Evolutionary conservation across 768 basidiomycete genomes (phyloP).

Genomic region (Filobasidium floriforme): DNA sequence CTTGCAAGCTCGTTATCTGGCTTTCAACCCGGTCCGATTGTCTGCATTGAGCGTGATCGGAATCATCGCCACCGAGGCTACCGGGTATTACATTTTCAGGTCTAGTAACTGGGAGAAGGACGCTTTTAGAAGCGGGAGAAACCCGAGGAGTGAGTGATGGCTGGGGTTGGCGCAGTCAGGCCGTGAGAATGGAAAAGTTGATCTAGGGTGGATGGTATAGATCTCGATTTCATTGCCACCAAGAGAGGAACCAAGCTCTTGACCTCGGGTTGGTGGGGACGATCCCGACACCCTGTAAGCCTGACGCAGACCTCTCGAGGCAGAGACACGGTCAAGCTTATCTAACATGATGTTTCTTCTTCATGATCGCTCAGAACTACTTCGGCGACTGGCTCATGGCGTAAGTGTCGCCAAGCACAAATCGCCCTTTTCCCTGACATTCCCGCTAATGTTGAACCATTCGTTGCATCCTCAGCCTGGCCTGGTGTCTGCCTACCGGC

Average conservation of each 20-base stretch:
- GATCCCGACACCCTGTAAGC: constrained; percentile 68
- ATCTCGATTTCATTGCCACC: constrained; percentile 70
- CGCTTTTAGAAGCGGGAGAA: constrained; percentile 82
- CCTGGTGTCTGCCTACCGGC: constrained; percentile 91
- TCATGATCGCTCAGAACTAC: constrained; percentile 34
- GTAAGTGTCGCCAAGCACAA: constrained; percentile 28
- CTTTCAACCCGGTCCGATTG: constrained; percentile 75
- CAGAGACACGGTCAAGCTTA: too few species aligned
- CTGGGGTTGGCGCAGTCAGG: not conserved
- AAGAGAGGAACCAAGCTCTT: constrained; percentile 80
- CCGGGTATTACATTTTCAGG: constrained; percentile 89
- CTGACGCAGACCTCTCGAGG: too few species aligned
- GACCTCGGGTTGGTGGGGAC: constrained; percentile 96
- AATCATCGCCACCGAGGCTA: constrained; percentile 59
- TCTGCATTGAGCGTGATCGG: constrained; percentile 54
- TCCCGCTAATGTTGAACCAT: not conserved
- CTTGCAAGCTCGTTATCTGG: constrained; percentile 89
- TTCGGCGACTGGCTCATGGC: constrained; percentile 47
- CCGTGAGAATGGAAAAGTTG: not conserved
- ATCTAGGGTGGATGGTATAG: constrained; percentile 46
- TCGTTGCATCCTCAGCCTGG: constrained; percentile 36
- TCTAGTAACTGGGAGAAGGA: constrained; percentile 87
- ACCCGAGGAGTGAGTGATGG: constrained; percentile 70
- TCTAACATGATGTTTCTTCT: not conserved
- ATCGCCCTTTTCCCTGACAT: too few species aligned